Evolutionary conservation across 805 yeast genomes (phyloP), one percentile per base, ranked within the genome.

Genomic region (Suhomyces xylopsoci): DNA sequence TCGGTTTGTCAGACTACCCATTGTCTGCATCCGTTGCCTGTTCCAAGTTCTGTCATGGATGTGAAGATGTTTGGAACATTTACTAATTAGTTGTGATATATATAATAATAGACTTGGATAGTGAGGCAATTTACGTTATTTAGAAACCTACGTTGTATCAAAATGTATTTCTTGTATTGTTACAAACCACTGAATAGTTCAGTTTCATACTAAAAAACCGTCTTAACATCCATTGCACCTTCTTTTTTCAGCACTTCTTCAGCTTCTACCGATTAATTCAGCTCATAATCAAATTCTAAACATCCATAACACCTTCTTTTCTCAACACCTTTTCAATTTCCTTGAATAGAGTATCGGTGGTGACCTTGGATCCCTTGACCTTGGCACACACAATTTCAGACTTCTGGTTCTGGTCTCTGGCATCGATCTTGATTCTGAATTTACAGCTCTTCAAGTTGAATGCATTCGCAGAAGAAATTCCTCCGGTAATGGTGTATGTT

Each of bases 1-100:
- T 94, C 54, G 97, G 97, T 62, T 85, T 94, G 52, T 90, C 97
- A 34, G 91, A 93, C 64, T 94, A 92, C 70, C 96, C 99, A 49
- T 80, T 94, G 56, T 88, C 96, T 51, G 99, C 99, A 2, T 91
- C 97, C 10, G 97, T 94, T 52, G 98, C 99, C 5, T 94, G 98
- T 71, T 88, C 97, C 58, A 94, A 94, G 73, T 91, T 94, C 77
- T 93, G 98, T 70, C 98, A 94, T 66, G 99, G 99, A 48, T 90
- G 97, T 66, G 99, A 94, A 76, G 99, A 94, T 71, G 96, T 96
- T 25, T 94, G 99, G 98, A 85, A 84, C 45, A 92, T 94, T 63
- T 70, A 74, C 65, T 71, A 62, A 55, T 36, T 45, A 5, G 17
- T 32, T n/a, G 17, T n/a, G 36, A n/a, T 32, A 19, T 17, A 12